These are phyloP conservation scores for Trichopus zeylanicus DNA, from an alignment of 116 monocot species.

Conservation along the genomic window DNA sequence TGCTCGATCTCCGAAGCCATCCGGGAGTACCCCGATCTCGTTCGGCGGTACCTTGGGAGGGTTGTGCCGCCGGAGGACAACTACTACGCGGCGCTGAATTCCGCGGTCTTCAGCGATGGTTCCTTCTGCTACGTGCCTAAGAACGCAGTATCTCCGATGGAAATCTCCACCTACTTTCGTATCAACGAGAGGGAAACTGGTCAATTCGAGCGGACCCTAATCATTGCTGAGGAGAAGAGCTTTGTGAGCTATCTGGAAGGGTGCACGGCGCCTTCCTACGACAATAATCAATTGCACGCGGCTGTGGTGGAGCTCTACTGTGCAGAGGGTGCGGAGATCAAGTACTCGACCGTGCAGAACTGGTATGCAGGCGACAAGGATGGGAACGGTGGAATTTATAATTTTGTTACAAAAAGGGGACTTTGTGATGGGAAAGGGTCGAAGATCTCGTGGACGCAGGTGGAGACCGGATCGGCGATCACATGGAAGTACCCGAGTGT, in stretches of 20 bases:
- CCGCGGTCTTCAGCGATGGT: conserved; percentile 88
- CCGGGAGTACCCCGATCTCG: conserved; percentile 77
- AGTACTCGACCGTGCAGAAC: conserved; percentile 94
- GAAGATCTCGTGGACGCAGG: conserved; percentile 97
- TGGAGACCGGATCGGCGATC: conserved; percentile 93
- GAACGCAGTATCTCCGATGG: conserved; percentile 94
- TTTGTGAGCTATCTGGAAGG: conserved; percentile 89
- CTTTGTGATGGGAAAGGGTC: conserved; percentile 64
- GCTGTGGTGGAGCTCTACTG: conserved; percentile 93
- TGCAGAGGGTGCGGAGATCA: conserved; percentile 86
- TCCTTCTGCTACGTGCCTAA: conserved; percentile 95
- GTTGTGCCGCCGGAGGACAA: conserved; percentile 83
- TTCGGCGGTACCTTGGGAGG: conserved; percentile 57
- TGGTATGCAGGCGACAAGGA: conserved; percentile 87
- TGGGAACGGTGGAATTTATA: conserved; percentile 81
- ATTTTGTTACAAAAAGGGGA: conserved; percentile 97
- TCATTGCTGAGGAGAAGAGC: conserved; percentile 75
- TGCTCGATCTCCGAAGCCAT: conserved; percentile 93
- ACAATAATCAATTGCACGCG: conserved; percentile 88
- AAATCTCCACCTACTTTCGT: conserved; percentile 87
- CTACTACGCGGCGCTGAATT: conserved; percentile 92
- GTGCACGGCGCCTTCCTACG: conserved; percentile 86
- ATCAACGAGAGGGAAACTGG: conserved; percentile 83
- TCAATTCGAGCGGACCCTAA: conserved; percentile 89
- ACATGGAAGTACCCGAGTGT: conserved; percentile 99